Conservation (phyloP, 2,329 filamentous ascomycete species). For the Byssochlamys sp. region DNA sequence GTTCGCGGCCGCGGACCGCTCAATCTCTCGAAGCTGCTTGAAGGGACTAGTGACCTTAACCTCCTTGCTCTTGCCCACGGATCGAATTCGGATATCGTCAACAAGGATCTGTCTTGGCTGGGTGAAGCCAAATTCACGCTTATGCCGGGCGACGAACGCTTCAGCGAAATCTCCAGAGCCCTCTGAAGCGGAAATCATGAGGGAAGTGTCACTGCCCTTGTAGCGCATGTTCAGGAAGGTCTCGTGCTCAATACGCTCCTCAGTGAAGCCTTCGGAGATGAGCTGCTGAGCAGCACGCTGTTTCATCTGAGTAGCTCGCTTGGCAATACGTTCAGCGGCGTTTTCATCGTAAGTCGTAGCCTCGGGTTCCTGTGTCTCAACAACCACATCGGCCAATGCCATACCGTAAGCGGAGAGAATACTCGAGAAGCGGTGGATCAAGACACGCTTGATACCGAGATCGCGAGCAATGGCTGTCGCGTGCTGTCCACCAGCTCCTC, state of each 20-base stretch:
- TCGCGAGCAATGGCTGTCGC: constrained; percentile 34
- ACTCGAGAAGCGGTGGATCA: constrained; percentile 37
- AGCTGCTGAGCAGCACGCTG: constrained; percentile 22
- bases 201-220: constrained; percentile 35
- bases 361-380: constrained; percentile 28
- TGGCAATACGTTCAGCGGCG: constrained; percentile 10
- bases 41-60: constrained; percentile 7
- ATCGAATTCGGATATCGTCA: constrained; percentile 29
- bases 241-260: constrained; percentile 22
- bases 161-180: constrained; percentile 26
- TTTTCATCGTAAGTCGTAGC: constrained; percentile 12
- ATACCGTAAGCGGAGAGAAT: constrained; percentile 39
- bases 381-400: constrained; percentile 32
- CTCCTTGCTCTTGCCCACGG: constrained; percentile 13
- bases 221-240: constrained; percentile 37
- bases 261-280: constrained; percentile 28
- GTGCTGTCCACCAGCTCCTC: constrained; percentile 30
- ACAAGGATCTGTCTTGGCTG: constrained; percentile 30
- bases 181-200: constrained; percentile 31
- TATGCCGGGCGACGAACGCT: constrained; percentile 30
- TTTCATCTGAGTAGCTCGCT: constrained; percentile 21
- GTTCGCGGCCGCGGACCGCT: constrained; percentile 3
- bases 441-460: constrained; percentile 31
- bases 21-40: constrained; percentile 12
- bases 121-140: constrained; percentile 36